These are phyloP conservation scores for Arthrobotrys sphaeroides DNA, from an alignment of 2,329 filamentous ascomycete species.

Conservation along the genomic window DNA sequence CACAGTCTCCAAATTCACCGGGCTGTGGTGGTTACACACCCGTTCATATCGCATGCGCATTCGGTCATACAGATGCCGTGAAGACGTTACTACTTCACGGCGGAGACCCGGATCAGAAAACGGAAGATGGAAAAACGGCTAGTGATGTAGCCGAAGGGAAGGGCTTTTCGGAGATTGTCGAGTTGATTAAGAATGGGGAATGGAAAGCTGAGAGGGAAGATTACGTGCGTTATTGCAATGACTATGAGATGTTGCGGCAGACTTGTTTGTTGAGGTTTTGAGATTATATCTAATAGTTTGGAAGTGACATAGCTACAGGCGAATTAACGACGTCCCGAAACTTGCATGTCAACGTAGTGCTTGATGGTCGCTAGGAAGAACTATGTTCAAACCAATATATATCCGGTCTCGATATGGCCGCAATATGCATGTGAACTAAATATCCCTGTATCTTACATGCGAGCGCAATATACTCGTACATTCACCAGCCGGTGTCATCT, in stretches of 20 bases:
- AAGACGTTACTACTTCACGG: conserved; percentile 20
- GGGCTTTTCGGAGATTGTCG: conserved; percentile 14
- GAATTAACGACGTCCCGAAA: conserved; percentile 1
- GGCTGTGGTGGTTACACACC: conserved; percentile 41
- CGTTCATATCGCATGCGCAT: conserved; percentile 31
- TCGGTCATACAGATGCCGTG: conserved; percentile 26
- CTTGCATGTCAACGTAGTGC: no score
- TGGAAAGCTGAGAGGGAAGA: conserved; percentile 18
- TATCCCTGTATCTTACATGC: conserved; percentile 38
- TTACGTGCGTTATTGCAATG: conserved; percentile 7
- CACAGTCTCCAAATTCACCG: conserved; percentile 17
- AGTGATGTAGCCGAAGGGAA: conserved; percentile 19
- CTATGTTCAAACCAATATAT: no score
- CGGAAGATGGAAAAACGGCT: conserved; percentile 36
- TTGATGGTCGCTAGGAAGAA: no score
- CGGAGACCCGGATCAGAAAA: conserved; percentile 22
- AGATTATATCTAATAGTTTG: conserved; percentile 1
- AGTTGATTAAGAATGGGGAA: conserved; percentile 11
- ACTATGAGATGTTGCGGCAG: conserved; percentile 1
- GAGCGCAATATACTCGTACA: conserved; percentile 7
- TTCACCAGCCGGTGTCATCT: neutral
- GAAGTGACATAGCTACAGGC: neutral
- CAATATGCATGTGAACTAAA: neutral
- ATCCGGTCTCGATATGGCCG: neutral
- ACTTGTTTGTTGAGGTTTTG: conserved; percentile 22